Conservation (phyloP, 108 stramenopile genomes). For the Fragilariopsis cylindrus region DNA sequence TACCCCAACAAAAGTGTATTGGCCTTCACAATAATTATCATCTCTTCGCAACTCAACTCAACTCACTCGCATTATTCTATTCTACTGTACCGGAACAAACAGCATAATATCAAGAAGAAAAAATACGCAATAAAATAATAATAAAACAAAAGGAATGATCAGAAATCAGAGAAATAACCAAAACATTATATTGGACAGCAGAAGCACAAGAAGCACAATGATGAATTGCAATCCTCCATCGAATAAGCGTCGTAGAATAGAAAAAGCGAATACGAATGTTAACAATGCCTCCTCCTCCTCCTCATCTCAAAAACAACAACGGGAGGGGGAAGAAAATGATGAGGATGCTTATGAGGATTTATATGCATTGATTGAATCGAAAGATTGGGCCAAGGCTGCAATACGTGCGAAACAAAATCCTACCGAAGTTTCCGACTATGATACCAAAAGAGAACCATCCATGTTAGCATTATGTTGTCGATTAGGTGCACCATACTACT, state of each 20-base stretch:
- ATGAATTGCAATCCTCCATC: conserved; percentile 4
- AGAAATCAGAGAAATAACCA: too few relatives aligned
- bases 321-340: background rate
- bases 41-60: too few relatives aligned
- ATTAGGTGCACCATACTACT: conserved; percentile 59
- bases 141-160: too few relatives aligned
- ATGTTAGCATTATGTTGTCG: conserved; percentile 70
- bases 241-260: conserved; percentile 10
- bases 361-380: conserved; percentile 9
- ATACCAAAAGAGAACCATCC: conserved; percentile 32
- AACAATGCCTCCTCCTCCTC: background rate
- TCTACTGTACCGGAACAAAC: too few relatives aligned
- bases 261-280: background rate
- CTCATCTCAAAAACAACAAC: too few relatives aligned
- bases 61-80: too few relatives aligned
- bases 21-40: too few relatives aligned
- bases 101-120: too few relatives aligned
- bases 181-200: background rate
- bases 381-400: conserved; percentile 25
- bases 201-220: background rate
- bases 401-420: conserved; percentile 19
- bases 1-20: too few relatives aligned
- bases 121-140: too few relatives aligned
- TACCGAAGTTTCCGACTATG: background rate
- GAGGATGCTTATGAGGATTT: background rate